Evolutionary conservation across 768 basidiomycete species (phyloP), one percentile per base, ranked within the genome.

Genomic region (Vishniacozyma victoriae): DNA sequence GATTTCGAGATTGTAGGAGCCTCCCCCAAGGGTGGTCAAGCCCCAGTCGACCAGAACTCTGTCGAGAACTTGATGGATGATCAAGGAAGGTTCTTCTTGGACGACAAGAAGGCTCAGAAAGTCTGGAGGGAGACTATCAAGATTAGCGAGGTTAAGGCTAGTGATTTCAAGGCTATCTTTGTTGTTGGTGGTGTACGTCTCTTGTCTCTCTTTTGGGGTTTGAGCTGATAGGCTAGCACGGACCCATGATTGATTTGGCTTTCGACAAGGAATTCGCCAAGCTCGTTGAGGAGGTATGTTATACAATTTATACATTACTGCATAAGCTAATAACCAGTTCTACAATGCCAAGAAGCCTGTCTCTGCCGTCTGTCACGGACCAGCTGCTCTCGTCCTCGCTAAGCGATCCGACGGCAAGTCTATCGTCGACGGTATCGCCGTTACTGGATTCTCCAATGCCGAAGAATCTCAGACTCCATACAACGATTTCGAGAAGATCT

Each of bases 301-400:
- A 19, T 39, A 48, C 16, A 12, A 39, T 29, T 19, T 46, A 14
- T 29, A 14, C 25, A 26, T 25, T 25, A 12, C n/a, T 25, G 18
- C 13, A 24, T 14, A 22, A 43, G 43, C 24, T 46, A 16, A 44
- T 16, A 15, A 29, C n/a, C 47, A 85, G 82, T 83, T 87, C 72
- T 87, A 79, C 73, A 77, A 77, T 44, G 67, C 77, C 9, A 81
- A 80, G 37, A 87, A 86, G 54, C 71, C 83, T 52, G 78, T 80
- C 5, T 59, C 81, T 3, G 84, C 84, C 3, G 85, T 89, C 20
- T 88, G 87, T 75, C 87, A 88, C 72, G 87, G 86, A 14, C 80
- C 86, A 43, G 84, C 80, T n/a, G 84, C 83, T 2, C 75, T 87
- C 18, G 78, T 82, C 13, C 74, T 74, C 16, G 82, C 72, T 27